These are phyloP conservation scores for Podospora appendiculata DNA, from an alignment of 495 filamentous ascomycete species.

Conservation along the genomic window DNA sequence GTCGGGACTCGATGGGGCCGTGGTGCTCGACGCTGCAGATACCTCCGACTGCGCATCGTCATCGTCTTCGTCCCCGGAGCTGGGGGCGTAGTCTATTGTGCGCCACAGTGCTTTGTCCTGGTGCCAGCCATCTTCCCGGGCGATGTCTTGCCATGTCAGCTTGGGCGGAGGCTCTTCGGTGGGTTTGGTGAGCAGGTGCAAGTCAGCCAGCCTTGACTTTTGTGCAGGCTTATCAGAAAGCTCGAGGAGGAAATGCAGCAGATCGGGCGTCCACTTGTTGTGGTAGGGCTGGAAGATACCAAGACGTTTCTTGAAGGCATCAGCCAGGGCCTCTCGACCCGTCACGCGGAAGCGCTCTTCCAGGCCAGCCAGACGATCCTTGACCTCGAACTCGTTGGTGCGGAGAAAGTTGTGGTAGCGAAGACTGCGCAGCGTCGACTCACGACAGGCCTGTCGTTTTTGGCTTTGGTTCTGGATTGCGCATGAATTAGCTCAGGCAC, in stretches of 20 bases:
- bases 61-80: constrained; percentile 54
- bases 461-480: constrained; percentile 29
- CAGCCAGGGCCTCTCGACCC: constrained; percentile 71
- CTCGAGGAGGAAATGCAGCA: constrained; percentile 69
- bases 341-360: constrained; percentile 82
- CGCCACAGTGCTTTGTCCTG: constrained; percentile 70
- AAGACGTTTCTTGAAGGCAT: constrained; percentile 60
- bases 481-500: neutral
- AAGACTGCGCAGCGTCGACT: constrained; percentile 48
- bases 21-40: constrained; percentile 18
- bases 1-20: constrained; percentile 31
- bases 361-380: constrained; percentile 63
- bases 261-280: constrained; percentile 64
- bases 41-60: constrained; percentile 27
- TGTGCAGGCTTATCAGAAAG: constrained; percentile 75
- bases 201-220: constrained; percentile 54
- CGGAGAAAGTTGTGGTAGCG: constrained; percentile 56
- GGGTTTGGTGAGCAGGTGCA: constrained; percentile 45
- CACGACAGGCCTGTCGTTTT: constrained; percentile 40
- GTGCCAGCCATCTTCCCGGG: constrained; percentile 62
- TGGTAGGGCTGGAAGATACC: constrained; percentile 45
- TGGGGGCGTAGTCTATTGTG: constrained; percentile 63
- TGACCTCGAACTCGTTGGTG: constrained; percentile 84
- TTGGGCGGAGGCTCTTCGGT: constrained; percentile 30
- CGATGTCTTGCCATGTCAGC: constrained; percentile 69